phyloP scores from a whole-genome alignment of 208 protist species.

The Trypanosoma congolense region DNA sequence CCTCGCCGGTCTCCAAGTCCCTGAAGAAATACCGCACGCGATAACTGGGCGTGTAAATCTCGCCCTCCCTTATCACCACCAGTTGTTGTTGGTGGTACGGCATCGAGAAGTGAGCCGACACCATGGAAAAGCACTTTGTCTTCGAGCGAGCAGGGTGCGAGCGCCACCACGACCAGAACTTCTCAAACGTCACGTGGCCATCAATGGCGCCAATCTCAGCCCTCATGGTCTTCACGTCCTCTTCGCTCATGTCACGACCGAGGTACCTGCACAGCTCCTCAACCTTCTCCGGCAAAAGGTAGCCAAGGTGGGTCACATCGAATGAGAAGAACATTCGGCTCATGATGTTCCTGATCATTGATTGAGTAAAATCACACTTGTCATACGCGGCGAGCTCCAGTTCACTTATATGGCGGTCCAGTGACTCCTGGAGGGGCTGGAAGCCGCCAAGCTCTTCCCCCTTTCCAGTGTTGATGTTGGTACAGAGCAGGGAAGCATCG shows the following conservation, averaged over 20 bases:
- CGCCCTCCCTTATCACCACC: constrained; percentile 66
- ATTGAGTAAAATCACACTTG: constrained; percentile 69
- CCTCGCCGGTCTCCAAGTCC: constrained; percentile 69
- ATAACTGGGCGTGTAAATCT: constrained; percentile 90
- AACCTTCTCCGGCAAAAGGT: constrained; percentile 55
- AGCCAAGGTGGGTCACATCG: constrained; percentile 76
- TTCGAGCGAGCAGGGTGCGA: constrained; percentile 42
- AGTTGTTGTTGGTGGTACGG: constrained; percentile 90
- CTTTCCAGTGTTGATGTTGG: constrained; percentile 57
- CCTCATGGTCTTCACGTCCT: constrained; percentile 53
- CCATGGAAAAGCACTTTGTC: constrained; percentile 69
- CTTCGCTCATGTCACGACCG: constrained; percentile 40
- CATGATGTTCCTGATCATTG: constrained; percentile 79
- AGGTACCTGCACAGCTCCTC: constrained; percentile 78
- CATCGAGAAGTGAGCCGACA: constrained; percentile 83
- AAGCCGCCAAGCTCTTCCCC: neutral
- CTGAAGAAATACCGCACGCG: constrained; percentile 89
- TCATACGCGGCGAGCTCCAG: constrained; percentile 79
- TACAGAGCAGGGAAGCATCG: constrained; percentile 15
- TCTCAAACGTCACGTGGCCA: constrained; percentile 69
- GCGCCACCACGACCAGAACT: constrained; percentile 85
- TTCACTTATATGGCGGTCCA: constrained; percentile 42
- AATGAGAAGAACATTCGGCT: constrained; percentile 86
- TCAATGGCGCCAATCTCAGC: constrained; percentile 44
- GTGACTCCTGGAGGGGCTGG: constrained; percentile 4